Evolutionary conservation across 371 early-diverging fungal species (phyloP), one percentile per base, ranked within the genome.

Genomic region (Smittium mucronatum): DNA sequence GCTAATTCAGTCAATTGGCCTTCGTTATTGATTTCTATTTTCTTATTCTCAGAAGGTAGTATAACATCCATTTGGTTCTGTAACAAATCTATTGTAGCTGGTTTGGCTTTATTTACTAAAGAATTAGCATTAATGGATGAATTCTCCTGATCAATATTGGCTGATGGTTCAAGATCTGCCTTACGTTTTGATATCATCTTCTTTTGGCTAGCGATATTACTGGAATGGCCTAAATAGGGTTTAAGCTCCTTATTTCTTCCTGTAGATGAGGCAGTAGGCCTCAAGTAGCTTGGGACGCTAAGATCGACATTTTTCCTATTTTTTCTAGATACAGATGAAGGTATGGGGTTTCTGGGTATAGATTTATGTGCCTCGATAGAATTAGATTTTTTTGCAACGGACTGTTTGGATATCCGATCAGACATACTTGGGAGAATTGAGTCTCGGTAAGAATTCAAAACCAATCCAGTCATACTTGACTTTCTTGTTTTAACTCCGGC

Each of bases 211-310:
- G n/a, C n/a, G n/a, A n/a, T n/a, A n/a, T n/a, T n/a, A n/a, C n/a
- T n/a, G n/a, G n/a, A n/a, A n/a, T n/a, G n/a, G n/a, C n/a, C n/a
- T n/a, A n/a, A n/a, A 47, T 47, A 47, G 21, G 47, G 5, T 47
- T 47, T 47, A 47, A 28, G 26, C 26, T 59, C n/a, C 26, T 59
- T 59, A 28, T 59, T 59, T 59, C 77, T 70, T 64, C 74, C 71
- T 16, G 72, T 63, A 21, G 78, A 77, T 31, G 77, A 69, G 0
- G 77, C 77, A n/a, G 78, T 77, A 5, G 78, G 75, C 2, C 76
- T 71, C 36, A 77, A 63, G 58, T 77, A 77, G 1, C 78, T 74
- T 5, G 78, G 78, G 0, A 70, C 71, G 21, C 47, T 59, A 0
- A 63, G 33, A n/a, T 59, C n/a, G 5, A 28, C 26, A 28, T 15